phyloP scores from a whole-genome alignment of 805 yeast species.

The Metschnikowia cerradonensis region DNA sequence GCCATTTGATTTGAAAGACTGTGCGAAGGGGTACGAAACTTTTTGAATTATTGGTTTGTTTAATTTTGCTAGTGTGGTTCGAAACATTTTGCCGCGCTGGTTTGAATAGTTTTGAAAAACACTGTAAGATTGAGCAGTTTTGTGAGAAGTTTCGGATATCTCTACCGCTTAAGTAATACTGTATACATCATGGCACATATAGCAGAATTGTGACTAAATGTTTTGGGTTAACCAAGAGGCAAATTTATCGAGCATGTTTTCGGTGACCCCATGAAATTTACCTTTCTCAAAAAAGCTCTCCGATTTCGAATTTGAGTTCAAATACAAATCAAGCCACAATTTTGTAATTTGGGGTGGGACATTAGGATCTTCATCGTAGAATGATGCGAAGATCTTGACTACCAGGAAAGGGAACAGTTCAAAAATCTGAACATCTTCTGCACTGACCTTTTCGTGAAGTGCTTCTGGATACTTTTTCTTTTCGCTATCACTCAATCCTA shows the following conservation, averaged over 20 bases:
- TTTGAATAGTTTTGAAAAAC: no score
- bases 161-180: not conserved
- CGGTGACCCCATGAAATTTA: constrained; percentile 32
- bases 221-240: constrained; percentile 26
- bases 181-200: not conserved
- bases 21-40: no score
- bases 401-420: constrained; percentile 31
- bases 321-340: constrained; percentile 30
- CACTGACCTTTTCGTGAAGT: constrained; percentile 28
- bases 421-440: constrained; percentile 28
- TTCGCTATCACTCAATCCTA: constrained; percentile 27
- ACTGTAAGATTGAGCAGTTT: not conserved
- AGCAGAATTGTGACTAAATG: not conserved
- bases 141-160: not conserved
- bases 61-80: no score
- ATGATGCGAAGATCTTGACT: constrained; percentile 34
- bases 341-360: constrained; percentile 33
- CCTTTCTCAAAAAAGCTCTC: constrained; percentile 28
- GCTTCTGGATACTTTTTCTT: constrained; percentile 28
- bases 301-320: constrained; percentile 22
- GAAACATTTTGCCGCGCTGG: no score
- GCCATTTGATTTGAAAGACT: no score
- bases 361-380: constrained; percentile 32
- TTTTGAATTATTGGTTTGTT: no score
- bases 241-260: constrained; percentile 31